phyloP scores from a whole-genome alignment of 768 basidiomycete genomes.

The Tricholoma furcatifolium region DNA sequence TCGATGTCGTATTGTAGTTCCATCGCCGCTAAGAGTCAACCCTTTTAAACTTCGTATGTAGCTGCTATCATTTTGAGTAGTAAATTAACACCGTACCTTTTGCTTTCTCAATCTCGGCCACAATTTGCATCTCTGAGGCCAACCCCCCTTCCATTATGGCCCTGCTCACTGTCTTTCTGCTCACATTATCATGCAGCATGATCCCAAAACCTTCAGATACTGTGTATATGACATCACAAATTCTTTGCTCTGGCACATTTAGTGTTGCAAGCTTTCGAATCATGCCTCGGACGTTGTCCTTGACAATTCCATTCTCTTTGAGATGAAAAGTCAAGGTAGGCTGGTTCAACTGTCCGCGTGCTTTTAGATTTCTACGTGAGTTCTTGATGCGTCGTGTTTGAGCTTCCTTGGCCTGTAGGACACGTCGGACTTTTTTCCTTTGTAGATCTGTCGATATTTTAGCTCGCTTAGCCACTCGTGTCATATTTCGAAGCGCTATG shows the following conservation, averaged over 20 bases:
- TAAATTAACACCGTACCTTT: neutral
- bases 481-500: no score
- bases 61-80: neutral
- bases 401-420: neutral
- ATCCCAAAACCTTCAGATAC: neutral
- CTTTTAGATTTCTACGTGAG: neutral
- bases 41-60: neutral
- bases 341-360: neutral
- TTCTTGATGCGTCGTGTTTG: neutral
- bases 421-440: neutral
- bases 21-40: neutral
- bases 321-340: neutral
- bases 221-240: neutral
- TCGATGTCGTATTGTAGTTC: neutral
- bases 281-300: neutral
- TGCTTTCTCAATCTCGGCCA: neutral
- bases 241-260: neutral
- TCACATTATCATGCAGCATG: neutral
- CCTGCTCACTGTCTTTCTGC: neutral
- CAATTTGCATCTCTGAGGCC: neutral
- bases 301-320: neutral
- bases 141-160: neutral
- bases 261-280: neutral
- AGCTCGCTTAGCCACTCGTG: neutral
- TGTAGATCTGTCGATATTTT: neutral